Evolutionary conservation across 371 early-diverging fungal genomes (phyloP).

Genomic region (Blakeslea trispora): DNA sequence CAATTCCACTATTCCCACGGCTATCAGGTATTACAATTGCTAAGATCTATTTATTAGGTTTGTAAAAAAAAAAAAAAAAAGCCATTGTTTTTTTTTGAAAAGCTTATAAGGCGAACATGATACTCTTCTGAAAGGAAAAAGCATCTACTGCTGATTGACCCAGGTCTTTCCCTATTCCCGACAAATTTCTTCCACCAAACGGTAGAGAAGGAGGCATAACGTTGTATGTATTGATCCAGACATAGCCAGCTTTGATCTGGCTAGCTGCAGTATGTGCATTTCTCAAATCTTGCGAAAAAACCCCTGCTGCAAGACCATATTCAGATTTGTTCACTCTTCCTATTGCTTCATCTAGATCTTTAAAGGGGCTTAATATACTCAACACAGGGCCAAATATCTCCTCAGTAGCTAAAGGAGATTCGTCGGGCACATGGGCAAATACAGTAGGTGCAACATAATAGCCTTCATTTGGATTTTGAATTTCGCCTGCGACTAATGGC

Average conservation of each 20-base stretch:
- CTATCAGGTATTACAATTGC: neutral
- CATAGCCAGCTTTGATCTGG: slow-evolving; percentile 34
- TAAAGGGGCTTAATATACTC: slow-evolving; percentile 70
- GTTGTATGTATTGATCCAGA: slow-evolving; percentile 62
- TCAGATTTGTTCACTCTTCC: slow-evolving; percentile 66
- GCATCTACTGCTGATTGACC: slow-evolving; percentile 68
- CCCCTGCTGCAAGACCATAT: slow-evolving; percentile 80
- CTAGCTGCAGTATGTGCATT: slow-evolving; percentile 65
- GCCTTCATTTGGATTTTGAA: slow-evolving; percentile 36
- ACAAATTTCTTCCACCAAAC: slow-evolving; percentile 85
- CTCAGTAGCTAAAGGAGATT: slow-evolving; percentile 67
- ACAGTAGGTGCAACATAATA: slow-evolving; percentile 75
- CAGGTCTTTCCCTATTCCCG: slow-evolving; percentile 80
- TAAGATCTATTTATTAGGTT: no score
- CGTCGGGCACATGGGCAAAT: slow-evolving; percentile 55
- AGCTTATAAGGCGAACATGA: slow-evolving; percentile 13
- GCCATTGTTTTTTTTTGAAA: no score
- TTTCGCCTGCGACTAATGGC: slow-evolving; percentile 8
- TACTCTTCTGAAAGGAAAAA: slow-evolving; percentile 63
- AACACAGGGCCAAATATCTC: slow-evolving; percentile 89
- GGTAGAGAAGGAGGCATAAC: slow-evolving; percentile 64
- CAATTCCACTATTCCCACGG: slow-evolving; percentile 9
- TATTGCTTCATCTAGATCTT: slow-evolving; percentile 70
- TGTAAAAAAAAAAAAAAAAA: no score
- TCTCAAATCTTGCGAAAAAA: slow-evolving; percentile 74